A percentile compares a stretch with the other conserved stretches of the same genome.
Evolutionary conservation across 1,284 basidiomycete species (phyloP).

Genomic region (Pseudozyma thailandica): DNA sequence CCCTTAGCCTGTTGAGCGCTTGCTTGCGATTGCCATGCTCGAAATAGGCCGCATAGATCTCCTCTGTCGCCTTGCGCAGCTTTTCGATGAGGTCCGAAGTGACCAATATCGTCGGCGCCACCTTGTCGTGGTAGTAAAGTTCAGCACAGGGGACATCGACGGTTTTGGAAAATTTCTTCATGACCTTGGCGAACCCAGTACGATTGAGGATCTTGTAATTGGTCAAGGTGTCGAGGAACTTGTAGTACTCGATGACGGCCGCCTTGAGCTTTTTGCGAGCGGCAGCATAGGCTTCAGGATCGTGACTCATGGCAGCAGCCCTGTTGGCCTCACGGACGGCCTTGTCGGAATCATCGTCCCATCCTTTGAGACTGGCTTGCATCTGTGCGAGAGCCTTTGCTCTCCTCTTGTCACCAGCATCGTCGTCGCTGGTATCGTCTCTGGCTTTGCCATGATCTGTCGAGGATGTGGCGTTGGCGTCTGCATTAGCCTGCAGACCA

Average conservation of each 20-base stretch:
- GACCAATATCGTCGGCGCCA: conserved; percentile 70
- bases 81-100: conserved; percentile 74
- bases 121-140: conserved; percentile 81
- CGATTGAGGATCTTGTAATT: conserved; percentile 80
- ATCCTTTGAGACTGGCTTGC: conserved; percentile 39
- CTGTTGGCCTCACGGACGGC: conserved; percentile 49
- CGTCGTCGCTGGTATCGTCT: conserved; percentile 29
- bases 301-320: conserved; percentile 69
- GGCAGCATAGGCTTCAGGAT: conserved; percentile 82
- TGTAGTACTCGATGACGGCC: conserved; percentile 86
- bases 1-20: conserved; percentile 77
- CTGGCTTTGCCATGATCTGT: neutral
- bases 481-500: neutral
- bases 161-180: conserved; percentile 93
- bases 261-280: conserved; percentile 85
- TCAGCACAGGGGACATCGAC: conserved; percentile 76
- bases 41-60: conserved; percentile 62
- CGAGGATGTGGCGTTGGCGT: neutral
- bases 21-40: conserved; percentile 85
- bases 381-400: conserved; percentile 55
- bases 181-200: conserved; percentile 83
- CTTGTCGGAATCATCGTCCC: conserved; percentile 48
- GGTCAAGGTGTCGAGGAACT: conserved; percentile 79
- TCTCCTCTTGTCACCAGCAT: conserved; percentile 56
- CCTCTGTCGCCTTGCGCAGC: conserved; percentile 75